Percentiles rank a stretch among this genome's conserved stretches.
phyloP scores from a whole-genome alignment of 805 yeast genomes.

The Kluyveromyces starmeri region DNA sequence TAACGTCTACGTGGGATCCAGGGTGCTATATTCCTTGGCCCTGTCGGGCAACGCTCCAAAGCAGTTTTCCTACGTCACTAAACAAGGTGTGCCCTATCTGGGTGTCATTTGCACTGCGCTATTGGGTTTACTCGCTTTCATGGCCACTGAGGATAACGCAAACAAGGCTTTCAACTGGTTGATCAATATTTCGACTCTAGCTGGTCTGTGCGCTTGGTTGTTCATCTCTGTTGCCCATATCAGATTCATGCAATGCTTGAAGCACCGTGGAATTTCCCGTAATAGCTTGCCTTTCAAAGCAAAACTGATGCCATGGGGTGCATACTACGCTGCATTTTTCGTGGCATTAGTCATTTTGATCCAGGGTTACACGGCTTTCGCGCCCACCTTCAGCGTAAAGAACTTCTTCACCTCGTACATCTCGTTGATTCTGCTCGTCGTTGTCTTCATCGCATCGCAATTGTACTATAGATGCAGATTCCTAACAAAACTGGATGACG shows the following conservation, averaged over 20 bases:
- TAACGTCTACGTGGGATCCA: slow-evolving; percentile 62
- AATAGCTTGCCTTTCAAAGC: slow-evolving; percentile 64
- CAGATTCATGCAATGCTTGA: slow-evolving; percentile 54
- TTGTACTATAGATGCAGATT: slow-evolving; percentile 40
- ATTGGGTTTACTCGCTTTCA: slow-evolving; percentile 51
- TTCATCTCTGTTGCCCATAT: slow-evolving; percentile 51
- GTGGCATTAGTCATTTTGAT: slow-evolving; percentile 51
- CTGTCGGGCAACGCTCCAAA: slow-evolving; percentile 52
- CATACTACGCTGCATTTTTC: slow-evolving; percentile 49
- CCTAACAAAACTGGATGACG: slow-evolving; percentile 40
- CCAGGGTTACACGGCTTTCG: slow-evolving; percentile 61
- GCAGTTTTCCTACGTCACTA: slow-evolving; percentile 43
- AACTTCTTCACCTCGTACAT: slow-evolving; percentile 59
- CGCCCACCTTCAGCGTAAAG: slow-evolving; percentile 40
- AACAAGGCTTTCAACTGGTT: slow-evolving; percentile 56
- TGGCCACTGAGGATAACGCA: slow-evolving; percentile 43
- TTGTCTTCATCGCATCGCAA: slow-evolving; percentile 43
- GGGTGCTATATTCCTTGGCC: slow-evolving; percentile 58
- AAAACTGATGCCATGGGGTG: slow-evolving; percentile 50
- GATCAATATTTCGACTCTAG: slow-evolving; percentile 54
- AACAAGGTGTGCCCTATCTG: slow-evolving; percentile 49
- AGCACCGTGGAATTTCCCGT: slow-evolving; percentile 51
- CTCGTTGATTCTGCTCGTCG: slow-evolving; percentile 47
- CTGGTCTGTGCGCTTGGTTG: slow-evolving; percentile 63
- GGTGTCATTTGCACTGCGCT: slow-evolving; percentile 47